These are phyloP conservation scores for Coniosporium apollinis DNA, from an alignment of 495 filamentous ascomycete species.

Conservation along the genomic window DNA sequence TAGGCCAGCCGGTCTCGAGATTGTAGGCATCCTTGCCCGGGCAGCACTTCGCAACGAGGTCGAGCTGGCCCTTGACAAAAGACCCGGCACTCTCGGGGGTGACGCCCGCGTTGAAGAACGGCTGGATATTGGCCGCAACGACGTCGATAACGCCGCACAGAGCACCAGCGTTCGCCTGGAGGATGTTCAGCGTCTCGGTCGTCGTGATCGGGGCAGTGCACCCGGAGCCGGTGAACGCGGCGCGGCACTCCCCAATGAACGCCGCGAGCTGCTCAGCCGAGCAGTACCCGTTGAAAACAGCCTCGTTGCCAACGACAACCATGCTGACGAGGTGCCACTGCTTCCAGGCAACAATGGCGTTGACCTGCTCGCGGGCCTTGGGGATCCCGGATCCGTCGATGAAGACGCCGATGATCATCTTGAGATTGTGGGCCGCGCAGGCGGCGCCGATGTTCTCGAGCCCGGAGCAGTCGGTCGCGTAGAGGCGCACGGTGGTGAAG, in stretches of 20 bases:
- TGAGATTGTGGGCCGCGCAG: conserved; percentile 42
- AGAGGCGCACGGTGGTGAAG: conserved; percentile 71
- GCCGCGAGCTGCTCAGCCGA: conserved; percentile 40
- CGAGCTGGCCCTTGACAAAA: conserved; percentile 53
- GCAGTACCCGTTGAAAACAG: conserved; percentile 52
- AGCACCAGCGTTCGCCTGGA: conserved; percentile 34
- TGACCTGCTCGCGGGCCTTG: conserved; percentile 46
- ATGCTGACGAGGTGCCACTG: conserved; percentile 61
- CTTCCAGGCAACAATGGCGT: conserved; percentile 52
- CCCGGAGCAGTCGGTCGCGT: conserved; percentile 77
- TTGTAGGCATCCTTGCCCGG: conserved; percentile 46
- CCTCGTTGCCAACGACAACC: conserved; percentile 82
- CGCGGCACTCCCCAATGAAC: conserved; percentile 40
- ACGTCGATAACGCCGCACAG: conserved; percentile 66
- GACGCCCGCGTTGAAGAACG: conserved; percentile 72
- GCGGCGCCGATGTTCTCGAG: conserved; percentile 58
- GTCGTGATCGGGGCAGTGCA: conserved; percentile 68
- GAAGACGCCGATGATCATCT: conserved; percentile 74
- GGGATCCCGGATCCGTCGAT: conserved; percentile 45
- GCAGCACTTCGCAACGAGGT: conserved; percentile 49
- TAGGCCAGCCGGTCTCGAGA: conserved; percentile 89
- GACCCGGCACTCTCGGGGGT: conserved; percentile 46
- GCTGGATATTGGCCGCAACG: conserved; percentile 70
- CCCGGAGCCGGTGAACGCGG: conserved; percentile 35
- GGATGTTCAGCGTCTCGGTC: conserved; percentile 64